A percentile compares a stretch with the other conserved stretches of the same genome.
These are phyloP conservation scores for Schwanniomyces pseudopolymorphus DNA, from an alignment of 805 yeast genomes.

Conservation along the genomic window DNA sequence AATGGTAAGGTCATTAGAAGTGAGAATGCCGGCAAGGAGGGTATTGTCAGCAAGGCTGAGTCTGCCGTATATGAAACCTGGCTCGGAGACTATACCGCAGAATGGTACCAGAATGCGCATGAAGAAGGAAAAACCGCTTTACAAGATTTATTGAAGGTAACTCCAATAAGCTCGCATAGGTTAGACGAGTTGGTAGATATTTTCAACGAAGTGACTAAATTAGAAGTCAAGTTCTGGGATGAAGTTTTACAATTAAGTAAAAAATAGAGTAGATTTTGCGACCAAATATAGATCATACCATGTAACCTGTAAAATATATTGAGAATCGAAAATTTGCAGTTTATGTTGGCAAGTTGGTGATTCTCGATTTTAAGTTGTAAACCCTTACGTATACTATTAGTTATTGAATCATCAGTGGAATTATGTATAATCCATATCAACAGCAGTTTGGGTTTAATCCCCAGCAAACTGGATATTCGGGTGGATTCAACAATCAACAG, in stretches of 20 bases:
- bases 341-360: neutral
- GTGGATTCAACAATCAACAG: constrained; percentile 26
- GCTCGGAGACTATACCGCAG: constrained; percentile 61
- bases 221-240: constrained; percentile 74
- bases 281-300: neutral
- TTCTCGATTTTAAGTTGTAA: neutral
- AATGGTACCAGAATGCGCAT: constrained; percentile 57
- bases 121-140: constrained; percentile 49
- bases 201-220: constrained; percentile 55
- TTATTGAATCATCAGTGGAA: neutral
- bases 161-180: constrained; percentile 41
- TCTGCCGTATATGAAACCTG: constrained; percentile 46
- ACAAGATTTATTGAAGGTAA: constrained; percentile 37
- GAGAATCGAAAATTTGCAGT: neutral
- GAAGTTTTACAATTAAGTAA: constrained; percentile 26
- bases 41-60: constrained; percentile 16
- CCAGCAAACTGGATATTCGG: constrained; percentile 17
- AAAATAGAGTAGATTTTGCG: neutral
- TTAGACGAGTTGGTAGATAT: constrained; percentile 54
- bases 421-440: constrained; percentile 43
- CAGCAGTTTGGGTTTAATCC: constrained; percentile 28
- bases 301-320: neutral
- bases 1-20: constrained; percentile 24
- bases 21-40: constrained; percentile 15
- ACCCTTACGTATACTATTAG: neutral